A percentile compares a stretch with the other conserved stretches of the same genome.
These are phyloP conservation scores for Malassezia globosa DNA, from an alignment of 1,284 basidiomycete species.

Conservation along the genomic window DNA sequence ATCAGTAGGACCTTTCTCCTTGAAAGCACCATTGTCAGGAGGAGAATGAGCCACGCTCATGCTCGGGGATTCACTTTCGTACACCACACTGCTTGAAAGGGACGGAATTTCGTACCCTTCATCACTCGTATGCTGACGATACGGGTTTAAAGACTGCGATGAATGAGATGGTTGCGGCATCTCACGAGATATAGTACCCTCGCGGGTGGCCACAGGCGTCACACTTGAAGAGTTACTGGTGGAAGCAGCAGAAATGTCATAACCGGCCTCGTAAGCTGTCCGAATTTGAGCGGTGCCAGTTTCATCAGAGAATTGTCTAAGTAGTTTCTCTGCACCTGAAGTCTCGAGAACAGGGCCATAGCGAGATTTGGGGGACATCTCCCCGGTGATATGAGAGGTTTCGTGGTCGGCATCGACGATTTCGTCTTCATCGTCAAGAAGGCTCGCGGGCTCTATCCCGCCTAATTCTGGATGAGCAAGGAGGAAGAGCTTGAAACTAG, in stretches of 20 bases:
- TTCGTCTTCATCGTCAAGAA: neutral
- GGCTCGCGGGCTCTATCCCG: neutral
- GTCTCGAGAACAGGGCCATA: neutral
- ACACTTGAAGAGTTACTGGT: neutral
- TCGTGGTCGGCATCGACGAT: neutral
- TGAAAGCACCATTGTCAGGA: neutral
- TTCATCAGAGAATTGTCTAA: constrained; percentile 3
- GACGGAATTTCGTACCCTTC: neutral
- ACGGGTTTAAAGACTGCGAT: neutral
- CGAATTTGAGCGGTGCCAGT: neutral
- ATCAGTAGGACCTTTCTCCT: neutral
- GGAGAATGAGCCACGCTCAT: neutral
- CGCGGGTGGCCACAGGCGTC: constrained; percentile 5
- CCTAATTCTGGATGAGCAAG: constrained; percentile 79
- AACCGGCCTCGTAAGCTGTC: constrained; percentile 10
- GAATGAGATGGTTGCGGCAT: neutral
- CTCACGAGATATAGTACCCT: neutral
- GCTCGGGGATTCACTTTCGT: neutral
- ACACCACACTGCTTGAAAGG: neutral
- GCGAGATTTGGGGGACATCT: constrained; percentile 10
- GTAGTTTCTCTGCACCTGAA: neutral
- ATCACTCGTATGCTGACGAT: neutral
- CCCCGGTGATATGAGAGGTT: neutral
- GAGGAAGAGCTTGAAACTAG: constrained; percentile 81
- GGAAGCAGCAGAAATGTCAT: neutral